A percentile compares a stretch with the other conserved stretches of the same genome.
These are phyloP conservation scores for Pulveroboletus sp. DNA, from an alignment of 768 basidiomycete genomes.

Conservation along the genomic window DNA sequence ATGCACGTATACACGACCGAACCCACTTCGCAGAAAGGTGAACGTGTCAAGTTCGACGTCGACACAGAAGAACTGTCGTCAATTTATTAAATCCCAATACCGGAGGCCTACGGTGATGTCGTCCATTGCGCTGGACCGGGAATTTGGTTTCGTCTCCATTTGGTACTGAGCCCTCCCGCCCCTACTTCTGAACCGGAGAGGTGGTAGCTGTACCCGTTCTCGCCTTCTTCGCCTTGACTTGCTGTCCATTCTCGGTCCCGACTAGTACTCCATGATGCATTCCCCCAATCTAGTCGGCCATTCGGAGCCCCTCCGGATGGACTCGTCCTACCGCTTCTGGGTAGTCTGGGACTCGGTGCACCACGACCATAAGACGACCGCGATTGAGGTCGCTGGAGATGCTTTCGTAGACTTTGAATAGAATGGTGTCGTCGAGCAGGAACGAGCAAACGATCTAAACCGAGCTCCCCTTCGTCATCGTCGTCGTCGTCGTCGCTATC, in stretches of 20 bases:
- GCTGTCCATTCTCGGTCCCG: slow-evolving; percentile 24
- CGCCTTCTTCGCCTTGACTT: slow-evolving; percentile 26
- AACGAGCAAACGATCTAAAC: slow-evolving; percentile 62
- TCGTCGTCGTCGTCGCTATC: slow-evolving; percentile 35
- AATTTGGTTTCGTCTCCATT: slow-evolving; percentile 27
- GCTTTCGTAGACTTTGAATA: slow-evolving; percentile 64
- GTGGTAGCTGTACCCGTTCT: slow-evolving; percentile 23
- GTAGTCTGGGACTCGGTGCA: slow-evolving; percentile 9
- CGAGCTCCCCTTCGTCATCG: slow-evolving; percentile 55
- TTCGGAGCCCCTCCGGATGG: slow-evolving; percentile 11
- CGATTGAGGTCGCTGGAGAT: slow-evolving; percentile 38
- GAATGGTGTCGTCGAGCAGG: slow-evolving; percentile 70
- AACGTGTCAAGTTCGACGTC: slow-evolving; percentile 2
- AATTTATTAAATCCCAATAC: not conserved
- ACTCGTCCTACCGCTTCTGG: slow-evolving; percentile 16
- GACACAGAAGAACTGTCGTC: not conserved
- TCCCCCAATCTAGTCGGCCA: slow-evolving; percentile 12
- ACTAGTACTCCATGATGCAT: slow-evolving; percentile 20
- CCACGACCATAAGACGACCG: slow-evolving; percentile 11
- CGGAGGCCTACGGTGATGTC: slow-evolving; percentile 17
- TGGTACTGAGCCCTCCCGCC: slow-evolving; percentile 18
- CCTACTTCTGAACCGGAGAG: slow-evolving; percentile 19
- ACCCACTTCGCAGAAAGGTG: slow-evolving; percentile 1
- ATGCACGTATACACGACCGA: not conserved
- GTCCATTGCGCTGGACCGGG: slow-evolving; percentile 32